These are phyloP conservation scores for Pinus taeda DNA, from an alignment of 75 land plant genomes.

Conservation along the genomic window DNA sequence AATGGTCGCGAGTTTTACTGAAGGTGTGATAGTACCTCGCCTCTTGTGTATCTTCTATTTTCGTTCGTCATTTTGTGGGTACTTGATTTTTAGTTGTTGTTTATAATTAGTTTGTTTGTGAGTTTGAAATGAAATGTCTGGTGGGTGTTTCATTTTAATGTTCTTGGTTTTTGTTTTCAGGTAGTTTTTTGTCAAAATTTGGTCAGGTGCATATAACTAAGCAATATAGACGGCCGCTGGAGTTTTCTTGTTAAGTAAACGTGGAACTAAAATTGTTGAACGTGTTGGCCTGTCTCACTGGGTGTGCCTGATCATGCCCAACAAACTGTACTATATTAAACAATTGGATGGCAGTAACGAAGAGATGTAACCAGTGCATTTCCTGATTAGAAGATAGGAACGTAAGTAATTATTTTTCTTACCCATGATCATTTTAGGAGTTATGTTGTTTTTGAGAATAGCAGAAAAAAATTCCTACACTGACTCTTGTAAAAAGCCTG, in stretches of 20 bases:
- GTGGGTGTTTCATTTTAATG: neutral
- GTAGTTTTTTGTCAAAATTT: neutral
- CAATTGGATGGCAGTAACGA: neutral
- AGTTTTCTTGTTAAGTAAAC: neutral
- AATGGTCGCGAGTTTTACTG: neutral
- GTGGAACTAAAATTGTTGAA: neutral
- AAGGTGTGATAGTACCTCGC: neutral
- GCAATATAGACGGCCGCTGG: neutral
- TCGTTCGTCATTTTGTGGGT: too few species aligned
- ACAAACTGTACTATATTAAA: constrained; percentile 3
- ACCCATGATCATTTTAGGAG: neutral
- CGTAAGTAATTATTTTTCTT: neutral
- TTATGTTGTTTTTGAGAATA: neutral
- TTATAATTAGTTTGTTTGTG: neutral
- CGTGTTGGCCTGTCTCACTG: neutral
- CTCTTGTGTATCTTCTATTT: too few species aligned
- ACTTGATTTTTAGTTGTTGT: too few species aligned
- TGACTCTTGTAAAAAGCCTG: neutral
- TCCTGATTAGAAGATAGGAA: neutral
- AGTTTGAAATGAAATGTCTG: neutral
- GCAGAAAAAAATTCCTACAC: too few species aligned
- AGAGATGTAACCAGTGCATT: neutral
- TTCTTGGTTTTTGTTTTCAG: neutral
- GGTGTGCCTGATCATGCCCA: constrained; percentile 4
- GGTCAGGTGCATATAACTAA: neutral